Conservation (phyloP, 2,329 filamentous ascomycete species). For the Fusarium coicis region DNA sequence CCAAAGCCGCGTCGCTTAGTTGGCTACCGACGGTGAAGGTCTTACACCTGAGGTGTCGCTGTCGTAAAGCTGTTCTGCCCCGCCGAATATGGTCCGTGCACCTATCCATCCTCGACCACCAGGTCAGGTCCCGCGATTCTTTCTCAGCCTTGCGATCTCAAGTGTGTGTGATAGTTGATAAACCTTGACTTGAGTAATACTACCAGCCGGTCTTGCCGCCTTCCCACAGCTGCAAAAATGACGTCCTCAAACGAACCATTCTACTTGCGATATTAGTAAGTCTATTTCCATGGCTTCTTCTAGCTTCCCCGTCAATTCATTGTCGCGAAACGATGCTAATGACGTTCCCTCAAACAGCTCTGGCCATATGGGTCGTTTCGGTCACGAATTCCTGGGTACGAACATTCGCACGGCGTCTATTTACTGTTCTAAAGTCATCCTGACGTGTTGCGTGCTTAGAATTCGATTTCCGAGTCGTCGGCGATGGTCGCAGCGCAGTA, state of each 20-base stretch:
- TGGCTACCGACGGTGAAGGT: slow-evolving; percentile 15
- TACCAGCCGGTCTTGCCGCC: background rate
- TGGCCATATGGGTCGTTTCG: slow-evolving; percentile 95
- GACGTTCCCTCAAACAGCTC: slow-evolving; percentile 68
- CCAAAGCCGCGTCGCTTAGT: slow-evolving; percentile 3
- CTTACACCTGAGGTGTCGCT: slow-evolving; percentile 5
- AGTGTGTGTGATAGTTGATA: slow-evolving; percentile 6
- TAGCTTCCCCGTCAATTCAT: background rate
- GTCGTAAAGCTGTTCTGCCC: slow-evolving; percentile 35
- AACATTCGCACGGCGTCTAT: background rate
- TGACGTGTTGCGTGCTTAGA: slow-evolving; percentile 65
- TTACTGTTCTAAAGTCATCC: background rate
- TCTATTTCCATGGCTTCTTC: background rate
- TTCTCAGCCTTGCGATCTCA: slow-evolving; percentile 42
- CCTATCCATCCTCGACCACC: slow-evolving; percentile 6
- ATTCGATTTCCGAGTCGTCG: slow-evolving; percentile 94
- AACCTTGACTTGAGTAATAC: slow-evolving; percentile 5
- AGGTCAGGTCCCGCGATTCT: slow-evolving; percentile 35
- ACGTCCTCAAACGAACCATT: slow-evolving; percentile 82
- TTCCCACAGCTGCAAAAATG: slow-evolving; percentile 58
- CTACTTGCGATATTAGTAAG: slow-evolving; percentile 97
- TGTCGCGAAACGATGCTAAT: slow-evolving; percentile 15
- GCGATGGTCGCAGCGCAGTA: slow-evolving; percentile 91
- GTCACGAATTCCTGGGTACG: slow-evolving; percentile 94
- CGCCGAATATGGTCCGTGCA: slow-evolving; percentile 39